Conservation (phyloP, 257 asterid species). For the Oldenlandia corymbosa region DNA sequence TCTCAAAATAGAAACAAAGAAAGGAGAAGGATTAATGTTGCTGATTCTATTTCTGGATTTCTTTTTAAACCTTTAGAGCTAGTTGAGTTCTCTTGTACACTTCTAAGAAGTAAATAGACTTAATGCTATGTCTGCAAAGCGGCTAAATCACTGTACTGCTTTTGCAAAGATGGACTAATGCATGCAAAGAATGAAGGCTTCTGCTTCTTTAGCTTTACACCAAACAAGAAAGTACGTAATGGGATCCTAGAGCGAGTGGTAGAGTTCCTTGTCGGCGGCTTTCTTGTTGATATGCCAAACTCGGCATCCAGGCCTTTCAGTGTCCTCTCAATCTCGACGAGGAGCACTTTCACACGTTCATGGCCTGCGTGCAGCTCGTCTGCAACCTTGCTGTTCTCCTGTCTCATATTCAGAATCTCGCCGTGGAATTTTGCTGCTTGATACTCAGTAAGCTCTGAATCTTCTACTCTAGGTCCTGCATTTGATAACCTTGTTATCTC, state of each 20-base stretch:
- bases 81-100: too few relatives aligned
- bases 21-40: too few relatives aligned
- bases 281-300: conserved; percentile 23
- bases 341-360: conserved; percentile 24
- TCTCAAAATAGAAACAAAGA: too few relatives aligned
- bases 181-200: conserved; percentile 40
- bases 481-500: conserved; percentile 30
- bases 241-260: conserved; percentile 30
- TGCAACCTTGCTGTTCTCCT: conserved; percentile 35
- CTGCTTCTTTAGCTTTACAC: conserved; percentile 43
- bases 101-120: too few relatives aligned
- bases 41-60: too few relatives aligned
- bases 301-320: conserved; percentile 30
- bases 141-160: conserved; percentile 33
- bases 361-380: conserved; percentile 28
- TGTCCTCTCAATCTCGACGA: conserved; percentile 31
- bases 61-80: too few relatives aligned
- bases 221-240: conserved; percentile 47
- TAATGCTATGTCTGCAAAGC: conserved; percentile 10
- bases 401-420: conserved; percentile 43
- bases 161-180: conserved; percentile 38
- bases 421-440: conserved; percentile 54
- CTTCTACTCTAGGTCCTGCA: conserved; percentile 17
- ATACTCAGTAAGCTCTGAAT: conserved; percentile 28
- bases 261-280: conserved; percentile 15